Evolutionary conservation across 2,329 filamentous ascomycete genomes (phyloP).

Genomic region (Thelonectria rubi): DNA sequence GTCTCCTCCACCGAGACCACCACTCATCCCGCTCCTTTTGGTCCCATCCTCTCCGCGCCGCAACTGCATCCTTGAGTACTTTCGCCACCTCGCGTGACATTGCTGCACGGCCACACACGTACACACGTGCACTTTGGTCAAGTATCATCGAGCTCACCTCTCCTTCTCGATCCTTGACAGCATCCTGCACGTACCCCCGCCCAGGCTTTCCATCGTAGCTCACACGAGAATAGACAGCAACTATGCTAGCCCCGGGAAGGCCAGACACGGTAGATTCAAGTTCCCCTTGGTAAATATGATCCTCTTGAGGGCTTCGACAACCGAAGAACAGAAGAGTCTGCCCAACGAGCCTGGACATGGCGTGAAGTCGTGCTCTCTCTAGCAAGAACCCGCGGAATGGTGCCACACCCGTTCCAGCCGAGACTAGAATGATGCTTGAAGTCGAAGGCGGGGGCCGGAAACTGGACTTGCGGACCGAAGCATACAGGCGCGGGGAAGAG

Average conservation of each 20-base stretch:
- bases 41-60: neutral
- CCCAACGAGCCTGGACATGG: slow-evolving; percentile 32
- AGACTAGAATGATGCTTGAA: slow-evolving; percentile 60
- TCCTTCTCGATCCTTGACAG: neutral
- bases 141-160: neutral
- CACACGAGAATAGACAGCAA: slow-evolving; percentile 6
- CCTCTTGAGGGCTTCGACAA: slow-evolving; percentile 60
- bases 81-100: slow-evolving; percentile 18
- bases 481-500: slow-evolving; percentile 23
- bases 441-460: slow-evolving; percentile 51
- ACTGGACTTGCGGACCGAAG: slow-evolving; percentile 48
- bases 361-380: slow-evolving; percentile 33
- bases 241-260: slow-evolving; percentile 8
- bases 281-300: slow-evolving; percentile 61
- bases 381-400: slow-evolving; percentile 47
- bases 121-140: slow-evolving; percentile 6
- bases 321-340: slow-evolving; percentile 62
- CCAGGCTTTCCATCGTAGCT: slow-evolving; percentile 9
- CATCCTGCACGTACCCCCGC: slow-evolving; percentile 18
- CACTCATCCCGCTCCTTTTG: neutral
- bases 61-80: neutral
- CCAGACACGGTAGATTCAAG: neutral
- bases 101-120: slow-evolving; percentile 15
- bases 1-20: slow-evolving; percentile 4
- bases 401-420: slow-evolving; percentile 59